Base-by-base conservation (phyloP, 2,329 filamentous ascomycete genomes). In the Cladosporium phlei region DNA sequence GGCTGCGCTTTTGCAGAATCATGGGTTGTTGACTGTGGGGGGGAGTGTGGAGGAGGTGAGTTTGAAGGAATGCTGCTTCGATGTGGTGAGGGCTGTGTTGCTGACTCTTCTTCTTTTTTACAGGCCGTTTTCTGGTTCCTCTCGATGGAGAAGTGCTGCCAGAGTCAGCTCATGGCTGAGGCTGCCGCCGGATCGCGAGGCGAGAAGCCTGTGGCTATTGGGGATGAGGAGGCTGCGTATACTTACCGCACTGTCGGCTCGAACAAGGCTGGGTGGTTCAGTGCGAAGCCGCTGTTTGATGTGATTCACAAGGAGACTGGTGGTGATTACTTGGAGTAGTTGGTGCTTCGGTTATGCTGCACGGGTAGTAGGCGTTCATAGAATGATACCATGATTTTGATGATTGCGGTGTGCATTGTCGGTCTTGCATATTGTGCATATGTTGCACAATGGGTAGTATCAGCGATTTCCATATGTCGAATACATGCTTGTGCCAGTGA, bases 221-320 rank as follows among this genome's bases (percentile, higher is more conserved):
- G 74, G 7, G 77, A 85, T 1, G 78, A 80, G 42, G 84, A 89
- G 61, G 85, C 85, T 1, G 69, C 62, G 12, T 85, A 77, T 57
- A 88, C 85, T 0, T 81, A 78, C 57, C 79, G 83, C 65, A 74
- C 78, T 0, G 70, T 88, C 3, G 85, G 85, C 0, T 76, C 71
- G 0, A 71, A 76, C 12, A 59, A 63, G 25, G 81, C 79, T 0
- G 85, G 85, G 0, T 88, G 78, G 73, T 89, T 88, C 60, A 80
- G 75, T 56, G 85, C 81, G 5, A 82, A 82, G 68, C 84, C 85
- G 12, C 56, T 83, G 52, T 88, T 88, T 67, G 83, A 87, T 68
- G 66, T 86, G 30, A 77, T 85, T 52, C 76, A 82, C 57, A 75
- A 75, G 60, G 78, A 83, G 66, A 77, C 74, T 2, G 68, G 68